Conservation (phyloP, 1,139 yeast genomes). For the Protomyces lactucae-debilis region DNA sequence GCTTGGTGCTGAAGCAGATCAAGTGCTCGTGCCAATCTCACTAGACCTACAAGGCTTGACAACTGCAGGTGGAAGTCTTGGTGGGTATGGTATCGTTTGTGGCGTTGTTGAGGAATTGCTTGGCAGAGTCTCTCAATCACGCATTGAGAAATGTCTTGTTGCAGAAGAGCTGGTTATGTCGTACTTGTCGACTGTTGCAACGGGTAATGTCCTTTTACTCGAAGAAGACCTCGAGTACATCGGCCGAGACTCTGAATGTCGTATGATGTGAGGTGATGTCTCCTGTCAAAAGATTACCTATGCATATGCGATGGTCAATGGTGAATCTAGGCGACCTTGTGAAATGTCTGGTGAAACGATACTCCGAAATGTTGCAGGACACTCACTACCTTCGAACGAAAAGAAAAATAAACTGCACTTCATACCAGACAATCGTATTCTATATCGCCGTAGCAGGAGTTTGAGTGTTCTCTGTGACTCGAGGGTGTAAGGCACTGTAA, state of each 20-base stretch:
- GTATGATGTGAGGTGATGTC: background rate
- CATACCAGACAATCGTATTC: too few relatives aligned
- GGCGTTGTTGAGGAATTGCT: constrained; percentile 23
- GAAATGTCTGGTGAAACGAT: too few relatives aligned
- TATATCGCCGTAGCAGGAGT: too few relatives aligned
- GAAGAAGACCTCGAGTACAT: constrained; percentile 11
- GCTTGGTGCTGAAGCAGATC: constrained; percentile 10
- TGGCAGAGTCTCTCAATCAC: constrained; percentile 2
- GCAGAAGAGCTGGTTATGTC: constrained; percentile 21
- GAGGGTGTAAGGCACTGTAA: too few relatives aligned
- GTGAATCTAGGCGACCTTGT: too few relatives aligned
- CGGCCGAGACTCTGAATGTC: background rate
- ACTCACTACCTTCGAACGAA: too few relatives aligned
- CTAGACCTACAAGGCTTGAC: constrained; percentile 12
- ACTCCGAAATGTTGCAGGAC: too few relatives aligned
- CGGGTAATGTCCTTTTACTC: constrained; percentile 13
- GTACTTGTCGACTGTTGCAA: constrained; percentile 19
- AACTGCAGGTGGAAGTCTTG: constrained; percentile 5
- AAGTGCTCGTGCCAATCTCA: constrained; percentile 12
- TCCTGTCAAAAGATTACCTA: too few relatives aligned
- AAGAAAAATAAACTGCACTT: too few relatives aligned
- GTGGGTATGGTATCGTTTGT: constrained; percentile 23
- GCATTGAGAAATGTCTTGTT: background rate
- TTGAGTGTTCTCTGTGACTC: too few relatives aligned
- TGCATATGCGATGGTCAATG: too few relatives aligned